A percentile compares a stretch with the other conserved stretches of the same genome.
These are phyloP conservation scores for Blattamonas nauphoetae DNA, from an alignment of 78 protist genomes.

Conservation along the genomic window DNA sequence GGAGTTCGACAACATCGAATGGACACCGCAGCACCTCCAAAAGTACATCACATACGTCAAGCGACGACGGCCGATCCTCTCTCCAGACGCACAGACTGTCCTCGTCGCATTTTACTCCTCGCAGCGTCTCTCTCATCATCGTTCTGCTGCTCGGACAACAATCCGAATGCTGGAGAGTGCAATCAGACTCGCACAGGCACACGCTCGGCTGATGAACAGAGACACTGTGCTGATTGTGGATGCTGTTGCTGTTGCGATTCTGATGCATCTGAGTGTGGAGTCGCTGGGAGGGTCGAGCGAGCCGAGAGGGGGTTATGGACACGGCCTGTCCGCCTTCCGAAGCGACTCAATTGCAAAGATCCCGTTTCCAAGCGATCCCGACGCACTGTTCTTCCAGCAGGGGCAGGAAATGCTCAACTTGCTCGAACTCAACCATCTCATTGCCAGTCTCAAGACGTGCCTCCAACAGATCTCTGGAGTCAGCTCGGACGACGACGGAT, in stretches of 20 bases:
- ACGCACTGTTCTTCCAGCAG: not conserved
- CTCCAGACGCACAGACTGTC: slow-evolving; percentile 2
- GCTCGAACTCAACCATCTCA: not conserved
- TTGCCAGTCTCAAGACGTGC: not conserved
- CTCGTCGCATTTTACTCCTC: slow-evolving; percentile 43
- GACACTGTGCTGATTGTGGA: not conserved
- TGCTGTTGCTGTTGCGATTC: not conserved
- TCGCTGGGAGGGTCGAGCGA: not conserved
- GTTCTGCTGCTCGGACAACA: slow-evolving; percentile 71
- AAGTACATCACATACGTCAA: slow-evolving; percentile 47
- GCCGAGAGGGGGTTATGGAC: not conserved
- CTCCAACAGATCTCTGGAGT: no score
- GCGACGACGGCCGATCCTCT: not conserved
- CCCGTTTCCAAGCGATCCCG: not conserved
- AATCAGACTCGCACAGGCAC: slow-evolving; percentile 45
- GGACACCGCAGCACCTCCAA: slow-evolving; percentile 61
- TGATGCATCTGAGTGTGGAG: not conserved
- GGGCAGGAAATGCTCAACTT: not conserved
- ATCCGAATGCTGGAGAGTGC: slow-evolving; percentile 79
- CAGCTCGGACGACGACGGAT: no score
- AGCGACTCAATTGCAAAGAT: not conserved
- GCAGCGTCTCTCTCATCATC: slow-evolving; percentile 44
- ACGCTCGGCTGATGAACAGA: slow-evolving; percentile 2
- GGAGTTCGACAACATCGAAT: not conserved
- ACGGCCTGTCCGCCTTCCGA: not conserved